phyloP scores from a whole-genome alignment of 2,329 filamentous ascomycete species.

The Neofusicoccum laricinum region DNA sequence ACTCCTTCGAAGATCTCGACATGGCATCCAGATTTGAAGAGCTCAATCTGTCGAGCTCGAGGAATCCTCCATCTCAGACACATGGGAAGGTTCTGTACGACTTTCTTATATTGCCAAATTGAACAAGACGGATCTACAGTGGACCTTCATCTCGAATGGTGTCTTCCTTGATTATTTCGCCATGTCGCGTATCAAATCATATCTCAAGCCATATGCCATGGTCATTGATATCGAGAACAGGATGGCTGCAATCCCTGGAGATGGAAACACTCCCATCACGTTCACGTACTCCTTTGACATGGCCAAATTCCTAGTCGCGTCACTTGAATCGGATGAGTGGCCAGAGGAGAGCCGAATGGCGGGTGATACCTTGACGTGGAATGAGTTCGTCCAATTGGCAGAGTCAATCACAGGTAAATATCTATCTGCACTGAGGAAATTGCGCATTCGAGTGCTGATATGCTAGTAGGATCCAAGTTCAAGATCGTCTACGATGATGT shows the following conservation, averaged over 20 bases:
- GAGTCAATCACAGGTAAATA: constrained; percentile 13
- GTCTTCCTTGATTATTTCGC: constrained; percentile 32
- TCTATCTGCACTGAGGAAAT: background rate
- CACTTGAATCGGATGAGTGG: constrained; percentile 45
- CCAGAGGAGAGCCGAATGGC: constrained; percentile 29
- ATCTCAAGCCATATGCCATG: constrained; percentile 20
- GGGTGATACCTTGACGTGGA: constrained; percentile 19
- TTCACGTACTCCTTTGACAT: constrained; percentile 53
- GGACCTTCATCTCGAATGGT: constrained; percentile 25
- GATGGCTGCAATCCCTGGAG: constrained; percentile 48
- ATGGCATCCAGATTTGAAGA: too few relatives aligned
- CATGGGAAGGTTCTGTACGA: too few relatives aligned
- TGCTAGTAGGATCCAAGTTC: constrained; percentile 19
- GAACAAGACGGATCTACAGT: constrained; percentile 25
- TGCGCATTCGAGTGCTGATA: background rate
- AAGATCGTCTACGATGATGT: constrained; percentile 19
- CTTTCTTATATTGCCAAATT: constrained; percentile 17
- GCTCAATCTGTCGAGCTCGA: too few relatives aligned
- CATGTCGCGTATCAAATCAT: constrained; percentile 23
- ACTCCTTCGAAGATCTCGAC: too few relatives aligned
- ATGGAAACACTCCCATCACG: constrained; percentile 42
- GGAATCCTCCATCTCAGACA: too few relatives aligned
- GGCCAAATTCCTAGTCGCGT: constrained; percentile 44
- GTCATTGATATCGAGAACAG: constrained; percentile 19
- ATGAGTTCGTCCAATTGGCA: constrained; percentile 18